Base-by-base conservation (phyloP, 2,329 filamentous ascomycete species). In the Sporothrix pseudoabietina region DNA sequence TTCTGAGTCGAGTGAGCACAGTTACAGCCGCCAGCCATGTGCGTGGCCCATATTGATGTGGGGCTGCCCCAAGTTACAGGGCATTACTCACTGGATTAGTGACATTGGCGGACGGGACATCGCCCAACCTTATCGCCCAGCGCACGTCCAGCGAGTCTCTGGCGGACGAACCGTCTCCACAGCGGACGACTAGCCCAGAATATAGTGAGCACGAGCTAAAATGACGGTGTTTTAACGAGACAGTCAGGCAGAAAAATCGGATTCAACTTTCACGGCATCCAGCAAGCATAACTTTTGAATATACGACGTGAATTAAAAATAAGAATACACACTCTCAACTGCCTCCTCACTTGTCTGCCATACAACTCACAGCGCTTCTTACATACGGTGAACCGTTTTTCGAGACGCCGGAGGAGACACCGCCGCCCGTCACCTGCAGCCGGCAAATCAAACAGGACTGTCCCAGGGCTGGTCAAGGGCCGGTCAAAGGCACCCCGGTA, bases 371-470 rank as follows among this genome's bases (percentile, higher is more conserved):
- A 6, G 4, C 6, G 1, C 19, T 47, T 22, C 39, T 14, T 47
- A 47, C 39, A 30, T 47, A 66, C 39, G 61, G 39, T 8, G 5
- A 22, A 10, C 32, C 16, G 8, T 32, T 41, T 22, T 41, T 61
- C 9, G 57, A 30, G 57, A 61, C 57, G 10, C 61, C 61, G 61
- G 61, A 47, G 61, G 39, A 19, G 39, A 47, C 39, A 66, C n/a
- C 39, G 39, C n/a, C 39, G 61, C n/a, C 61, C 39, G 61, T 66
- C 39, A 47, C 61, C 69, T 71, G 69, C 69, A 61, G 22, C 54
- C 54, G 61, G 69, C 69, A 71, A 71, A 71, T 71, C 69, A 71
- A 71, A 71, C 54, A 61, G 32, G 52, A 4, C 35, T 22, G 55
- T 49, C 54, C 55, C 61, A 66, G 32, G 16, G 32, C 57, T 41